These are phyloP conservation scores for Aaosphaeria pasadenensis DNA, from an alignment of 2,329 filamentous ascomycete species.

Conservation along the genomic window DNA sequence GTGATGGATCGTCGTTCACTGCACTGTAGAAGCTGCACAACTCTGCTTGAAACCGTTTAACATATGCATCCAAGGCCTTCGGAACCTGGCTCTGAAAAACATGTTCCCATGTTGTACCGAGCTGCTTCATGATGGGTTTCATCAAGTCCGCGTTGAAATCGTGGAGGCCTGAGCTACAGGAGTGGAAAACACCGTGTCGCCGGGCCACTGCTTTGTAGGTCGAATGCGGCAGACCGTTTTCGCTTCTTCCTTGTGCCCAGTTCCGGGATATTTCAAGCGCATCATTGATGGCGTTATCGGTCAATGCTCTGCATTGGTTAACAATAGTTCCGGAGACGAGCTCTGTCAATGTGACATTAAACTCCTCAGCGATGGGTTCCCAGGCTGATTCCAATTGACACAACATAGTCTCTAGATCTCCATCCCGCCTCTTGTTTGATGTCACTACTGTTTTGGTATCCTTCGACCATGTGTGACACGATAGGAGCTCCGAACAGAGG, in stretches of 20 bases:
- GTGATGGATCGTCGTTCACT: too few species aligned
- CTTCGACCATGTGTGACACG: too few species aligned
- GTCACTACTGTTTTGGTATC: too few species aligned
- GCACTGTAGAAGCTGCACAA: too few species aligned
- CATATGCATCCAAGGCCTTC: slow-evolving; percentile 35
- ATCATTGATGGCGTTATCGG: slow-evolving; percentile 38
- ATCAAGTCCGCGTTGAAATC: slow-evolving; percentile 43
- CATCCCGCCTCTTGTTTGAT: too few species aligned
- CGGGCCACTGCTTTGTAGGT: slow-evolving; percentile 59
- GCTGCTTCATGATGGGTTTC: slow-evolving; percentile 37
- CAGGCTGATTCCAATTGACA: too few species aligned
- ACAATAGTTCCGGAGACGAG: too few species aligned
- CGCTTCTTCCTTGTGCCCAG: slow-evolving; percentile 37
- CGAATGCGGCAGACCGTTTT: slow-evolving; percentile 49
- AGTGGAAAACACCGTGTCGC: slow-evolving; percentile 47
- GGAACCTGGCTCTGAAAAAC: slow-evolving; percentile 45
- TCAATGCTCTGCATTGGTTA: slow-evolving; percentile 38
- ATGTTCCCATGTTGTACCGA: slow-evolving; percentile 45
- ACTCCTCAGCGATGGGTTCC: too few species aligned
- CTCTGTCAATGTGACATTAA: slow-evolving; percentile 8
- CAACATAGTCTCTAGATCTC: too few species aligned
- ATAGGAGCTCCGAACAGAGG: slow-evolving; percentile 41
- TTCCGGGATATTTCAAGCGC: slow-evolving; percentile 29
- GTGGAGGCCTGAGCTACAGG: slow-evolving; percentile 31
- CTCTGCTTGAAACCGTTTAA: too few species aligned